phyloP scores from a whole-genome alignment of 164 flowering plant species.

The Protea cynaroides region DNA sequence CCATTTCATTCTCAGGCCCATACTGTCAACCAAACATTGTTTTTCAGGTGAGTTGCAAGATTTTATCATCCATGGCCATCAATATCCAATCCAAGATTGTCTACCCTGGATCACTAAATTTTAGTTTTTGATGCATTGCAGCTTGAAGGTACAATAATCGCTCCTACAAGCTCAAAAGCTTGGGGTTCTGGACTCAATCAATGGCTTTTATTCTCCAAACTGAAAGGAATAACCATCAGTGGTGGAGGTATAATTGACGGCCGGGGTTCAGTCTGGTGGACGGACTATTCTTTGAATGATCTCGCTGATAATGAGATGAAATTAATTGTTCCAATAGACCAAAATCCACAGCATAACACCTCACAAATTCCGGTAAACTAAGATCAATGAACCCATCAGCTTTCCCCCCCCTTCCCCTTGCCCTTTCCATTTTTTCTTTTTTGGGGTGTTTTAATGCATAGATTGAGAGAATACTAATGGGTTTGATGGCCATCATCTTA shows the following conservation, averaged over 20 bases:
- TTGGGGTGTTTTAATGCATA: no score
- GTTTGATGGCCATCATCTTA: neutral
- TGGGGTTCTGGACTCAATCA: conserved; percentile 74
- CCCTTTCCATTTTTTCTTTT: no score
- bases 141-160: conserved; percentile 89
- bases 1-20: conserved; percentile 63
- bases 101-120: neutral
- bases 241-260: conserved; percentile 83
- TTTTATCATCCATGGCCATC: no score
- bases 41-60: conserved; percentile 47
- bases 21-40: conserved; percentile 49
- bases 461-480: no score
- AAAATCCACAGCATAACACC: neutral
- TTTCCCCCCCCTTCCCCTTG: neutral
- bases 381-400: no score
- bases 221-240: conserved; percentile 62
- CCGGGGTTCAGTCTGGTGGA: conserved; percentile 92
- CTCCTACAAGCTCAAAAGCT: conserved; percentile 50
- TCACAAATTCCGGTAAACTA: neutral
- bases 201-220: conserved; percentile 85
- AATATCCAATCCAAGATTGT: no score
- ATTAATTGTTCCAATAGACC: conserved; percentile 1
- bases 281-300: conserved; percentile 42
- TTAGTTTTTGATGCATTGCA: conserved; percentile 22
- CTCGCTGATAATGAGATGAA: neutral